Conservation (phyloP, 768 basidiomycete species). For the Macrolepiota fuliginosa region DNA sequence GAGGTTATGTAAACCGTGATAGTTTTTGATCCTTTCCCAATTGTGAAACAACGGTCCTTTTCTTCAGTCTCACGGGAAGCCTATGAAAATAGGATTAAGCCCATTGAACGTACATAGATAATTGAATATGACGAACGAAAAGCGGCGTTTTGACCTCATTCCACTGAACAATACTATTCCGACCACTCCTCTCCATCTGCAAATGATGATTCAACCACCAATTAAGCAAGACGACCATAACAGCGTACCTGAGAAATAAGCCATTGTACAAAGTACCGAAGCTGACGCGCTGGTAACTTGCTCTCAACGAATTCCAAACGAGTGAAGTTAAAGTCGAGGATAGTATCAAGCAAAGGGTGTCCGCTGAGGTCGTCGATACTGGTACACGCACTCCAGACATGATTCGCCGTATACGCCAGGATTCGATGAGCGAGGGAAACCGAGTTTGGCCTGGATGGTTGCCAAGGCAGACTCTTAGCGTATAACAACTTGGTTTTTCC, state of each 20-base stretch:
- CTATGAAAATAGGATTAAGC: not conserved
- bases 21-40: not conserved
- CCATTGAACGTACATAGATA: not conserved
- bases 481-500: not conserved
- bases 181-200: not conserved
- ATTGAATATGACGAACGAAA: not conserved
- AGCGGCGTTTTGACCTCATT: not conserved
- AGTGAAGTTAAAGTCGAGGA: not conserved
- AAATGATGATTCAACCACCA: not conserved
- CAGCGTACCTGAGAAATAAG: not conserved
- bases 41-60: not conserved
- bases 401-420: not conserved
- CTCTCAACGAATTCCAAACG: not conserved
- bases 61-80: not conserved
- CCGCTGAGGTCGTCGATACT: not conserved
- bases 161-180: not conserved
- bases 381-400: not conserved
- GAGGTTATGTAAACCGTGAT: not conserved
- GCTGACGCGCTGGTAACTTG: not conserved
- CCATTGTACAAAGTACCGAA: not conserved
- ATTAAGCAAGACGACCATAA: not conserved
- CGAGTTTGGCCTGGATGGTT: not conserved
- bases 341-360: not conserved
- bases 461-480: constrained; percentile 1
- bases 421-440: not conserved